Conservation (phyloP, 202 grass and related monocot species). For the Panicum virgatum region DNA sequence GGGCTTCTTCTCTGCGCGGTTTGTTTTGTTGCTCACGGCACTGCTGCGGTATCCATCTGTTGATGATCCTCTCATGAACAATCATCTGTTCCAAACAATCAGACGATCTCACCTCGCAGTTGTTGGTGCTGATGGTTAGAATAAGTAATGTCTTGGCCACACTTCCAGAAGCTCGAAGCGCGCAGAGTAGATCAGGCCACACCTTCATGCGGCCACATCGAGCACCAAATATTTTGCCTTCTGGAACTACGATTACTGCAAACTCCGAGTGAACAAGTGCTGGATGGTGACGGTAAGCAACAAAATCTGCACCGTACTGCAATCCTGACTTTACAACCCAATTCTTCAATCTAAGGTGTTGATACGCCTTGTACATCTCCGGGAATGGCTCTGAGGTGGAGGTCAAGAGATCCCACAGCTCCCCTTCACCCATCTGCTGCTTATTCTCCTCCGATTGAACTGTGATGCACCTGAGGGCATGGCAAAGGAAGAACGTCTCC, state of each 20-base stretch:
- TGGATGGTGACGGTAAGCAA: conserved; percentile 78
- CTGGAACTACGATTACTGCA: conserved; percentile 43
- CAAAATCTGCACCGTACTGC: conserved; percentile 65
- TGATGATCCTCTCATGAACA: conserved; percentile 53
- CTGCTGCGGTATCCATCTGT: conserved; percentile 57
- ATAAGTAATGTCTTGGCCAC: conserved; percentile 69
- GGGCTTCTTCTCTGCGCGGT: conserved; percentile 18
- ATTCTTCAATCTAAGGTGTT: conserved; percentile 67
- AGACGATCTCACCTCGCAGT: conserved; percentile 1
- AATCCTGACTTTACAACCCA: conserved; percentile 62
- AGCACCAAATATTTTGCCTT: background rate
- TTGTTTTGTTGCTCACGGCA: conserved; percentile 39
- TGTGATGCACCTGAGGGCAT: conserved; percentile 45
- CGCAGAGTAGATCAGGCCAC: conserved; percentile 53
- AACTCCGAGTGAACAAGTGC: conserved; percentile 74
- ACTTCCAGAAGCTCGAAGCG: conserved; percentile 41
- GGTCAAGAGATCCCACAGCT: conserved; percentile 57
- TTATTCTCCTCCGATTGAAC: conserved; percentile 20
- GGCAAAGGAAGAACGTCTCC: conserved; percentile 68
- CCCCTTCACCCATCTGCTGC: background rate
- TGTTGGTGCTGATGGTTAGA: conserved; percentile 31
- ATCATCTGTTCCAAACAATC: conserved; percentile 47
- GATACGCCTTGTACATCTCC: conserved; percentile 62
- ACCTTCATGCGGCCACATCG: conserved; percentile 31
- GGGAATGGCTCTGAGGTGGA: conserved; percentile 47